Evolutionary conservation across 768 basidiomycete species (phyloP).

Genomic region (Tephrocybe sp.): DNA sequence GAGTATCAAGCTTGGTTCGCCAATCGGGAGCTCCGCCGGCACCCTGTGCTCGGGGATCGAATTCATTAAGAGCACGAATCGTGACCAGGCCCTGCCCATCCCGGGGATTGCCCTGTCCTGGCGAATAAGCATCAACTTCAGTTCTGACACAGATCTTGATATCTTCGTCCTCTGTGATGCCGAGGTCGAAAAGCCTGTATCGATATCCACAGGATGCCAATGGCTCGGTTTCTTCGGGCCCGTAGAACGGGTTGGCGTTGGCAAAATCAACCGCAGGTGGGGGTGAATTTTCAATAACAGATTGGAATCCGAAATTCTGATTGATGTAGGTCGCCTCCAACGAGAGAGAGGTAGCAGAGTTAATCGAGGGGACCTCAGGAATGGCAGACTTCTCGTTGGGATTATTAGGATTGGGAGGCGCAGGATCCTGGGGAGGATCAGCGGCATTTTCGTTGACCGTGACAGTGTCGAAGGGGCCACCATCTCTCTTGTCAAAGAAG

Average conservation of each 20-base stretch:
- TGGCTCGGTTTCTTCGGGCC: slow-evolving; percentile 90
- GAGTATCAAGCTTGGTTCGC: slow-evolving; percentile 94
- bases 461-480: slow-evolving; percentile 94
- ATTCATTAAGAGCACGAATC: slow-evolving; percentile 95
- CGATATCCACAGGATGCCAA: slow-evolving; percentile 95
- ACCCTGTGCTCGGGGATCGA: slow-evolving; percentile 86
- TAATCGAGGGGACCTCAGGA: slow-evolving; percentile 81
- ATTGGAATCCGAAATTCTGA: slow-evolving; percentile 97
- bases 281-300: slow-evolving; percentile 69
- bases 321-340: slow-evolving; percentile 99
- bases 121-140: slow-evolving; percentile 87
- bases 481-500: slow-evolving; percentile 97
- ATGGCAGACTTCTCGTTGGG: slow-evolving; percentile 58
- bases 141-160: slow-evolving; percentile 90
- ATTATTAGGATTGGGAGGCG: slow-evolving; percentile 76
- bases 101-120: slow-evolving; percentile 57
- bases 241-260: slow-evolving; percentile 94
- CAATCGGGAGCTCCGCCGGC: slow-evolving; percentile 98
- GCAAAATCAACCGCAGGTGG: slow-evolving; percentile 69
- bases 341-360: slow-evolving; percentile 89
- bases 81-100: slow-evolving; percentile 81
- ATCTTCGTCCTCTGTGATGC: slow-evolving; percentile 88
- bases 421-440: slow-evolving; percentile 86
- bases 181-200: slow-evolving; percentile 93
- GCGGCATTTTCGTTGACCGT: slow-evolving; percentile 99